A percentile compares a stretch with the other conserved stretches of the same genome.
phyloP scores from a whole-genome alignment of 106 monocot genomes.

The Dioscorea dumetorum region DNA sequence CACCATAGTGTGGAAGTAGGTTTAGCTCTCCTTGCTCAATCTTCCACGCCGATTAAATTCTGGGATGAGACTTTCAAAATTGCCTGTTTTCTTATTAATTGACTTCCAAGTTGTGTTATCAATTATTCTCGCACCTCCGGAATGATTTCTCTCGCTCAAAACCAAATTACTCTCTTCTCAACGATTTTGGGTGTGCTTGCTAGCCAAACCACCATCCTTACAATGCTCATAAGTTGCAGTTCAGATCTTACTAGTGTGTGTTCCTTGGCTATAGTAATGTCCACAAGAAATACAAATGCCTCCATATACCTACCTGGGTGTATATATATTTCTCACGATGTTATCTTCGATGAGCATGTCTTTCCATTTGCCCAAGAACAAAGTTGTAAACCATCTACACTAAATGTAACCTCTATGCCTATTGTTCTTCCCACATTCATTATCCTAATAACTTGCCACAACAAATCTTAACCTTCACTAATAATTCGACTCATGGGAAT shows the following conservation, averaged over 20 bases:
- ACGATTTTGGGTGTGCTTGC: constrained; percentile 9
- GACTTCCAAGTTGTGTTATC: background rate
- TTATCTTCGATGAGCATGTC: constrained; percentile 1
- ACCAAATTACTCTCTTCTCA: background rate
- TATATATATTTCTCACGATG: constrained; percentile 1
- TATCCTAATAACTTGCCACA: too few species aligned
- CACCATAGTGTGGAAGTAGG: background rate
- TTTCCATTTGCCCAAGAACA: background rate
- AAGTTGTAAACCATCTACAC: too few species aligned
- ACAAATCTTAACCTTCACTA: too few species aligned
- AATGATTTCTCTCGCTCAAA: background rate
- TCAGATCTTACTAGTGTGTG: background rate
- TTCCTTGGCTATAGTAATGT: background rate
- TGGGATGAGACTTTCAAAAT: background rate
- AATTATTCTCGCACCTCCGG: background rate
- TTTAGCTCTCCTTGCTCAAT: background rate
- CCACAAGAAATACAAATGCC: constrained; percentile 4
- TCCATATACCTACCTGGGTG: background rate
- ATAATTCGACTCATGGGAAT: too few species aligned
- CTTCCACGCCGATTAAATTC: background rate
- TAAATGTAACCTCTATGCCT: background rate
- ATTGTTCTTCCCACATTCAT: background rate
- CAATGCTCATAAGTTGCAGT: background rate
- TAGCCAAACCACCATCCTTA: background rate
- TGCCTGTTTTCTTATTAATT: background rate